A percentile compares a stretch with the other conserved stretches of the same genome.
Evolutionary conservation across 2,329 filamentous ascomycete genomes (phyloP).

Genomic region (Metarhizium guizhouense): DNA sequence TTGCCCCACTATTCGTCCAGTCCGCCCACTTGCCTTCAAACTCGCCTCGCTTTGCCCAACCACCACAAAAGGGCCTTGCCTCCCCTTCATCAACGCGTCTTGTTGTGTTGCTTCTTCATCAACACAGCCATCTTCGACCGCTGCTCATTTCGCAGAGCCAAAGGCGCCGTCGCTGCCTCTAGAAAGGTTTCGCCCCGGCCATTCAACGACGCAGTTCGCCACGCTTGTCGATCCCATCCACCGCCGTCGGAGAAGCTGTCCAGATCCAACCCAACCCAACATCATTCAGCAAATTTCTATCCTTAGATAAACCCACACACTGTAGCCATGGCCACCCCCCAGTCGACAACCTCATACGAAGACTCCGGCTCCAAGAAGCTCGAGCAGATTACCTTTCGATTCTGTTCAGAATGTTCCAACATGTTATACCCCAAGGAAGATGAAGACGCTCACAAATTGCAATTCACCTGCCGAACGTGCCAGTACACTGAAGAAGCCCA

Average conservation of each 20-base stretch:
- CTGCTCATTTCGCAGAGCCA: constrained; percentile 1
- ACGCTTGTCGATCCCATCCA: background rate
- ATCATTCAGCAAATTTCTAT: background rate
- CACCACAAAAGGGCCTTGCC: background rate
- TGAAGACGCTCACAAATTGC: constrained; percentile 68
- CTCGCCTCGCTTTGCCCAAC: background rate
- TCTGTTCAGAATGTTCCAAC: constrained; percentile 98
- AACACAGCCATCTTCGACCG: background rate
- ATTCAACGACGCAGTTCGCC: background rate
- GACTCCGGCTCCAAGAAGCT: constrained; percentile 39
- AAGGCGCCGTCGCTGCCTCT: background rate
- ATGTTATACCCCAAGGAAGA: constrained; percentile 98
- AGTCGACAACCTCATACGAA: constrained; percentile 37
- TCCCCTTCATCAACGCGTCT: constrained; percentile 4
- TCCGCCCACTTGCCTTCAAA: background rate
- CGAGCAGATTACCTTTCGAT: constrained; percentile 90
- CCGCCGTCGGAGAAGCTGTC: too few species aligned
- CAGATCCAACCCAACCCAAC: background rate
- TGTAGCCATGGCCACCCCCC: constrained; percentile 46
- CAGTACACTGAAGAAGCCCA: constrained; percentile 80
- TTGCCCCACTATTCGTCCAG: too few species aligned
- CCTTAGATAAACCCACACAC: background rate
- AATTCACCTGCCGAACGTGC: constrained; percentile 95
- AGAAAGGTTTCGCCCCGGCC: background rate
- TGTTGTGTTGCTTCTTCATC: background rate